A percentile compares a stretch with the other conserved stretches of the same genome.
Conservation (phyloP, 495 filamentous ascomycete genomes). For the Thermothielavioides terrestris region DNA sequence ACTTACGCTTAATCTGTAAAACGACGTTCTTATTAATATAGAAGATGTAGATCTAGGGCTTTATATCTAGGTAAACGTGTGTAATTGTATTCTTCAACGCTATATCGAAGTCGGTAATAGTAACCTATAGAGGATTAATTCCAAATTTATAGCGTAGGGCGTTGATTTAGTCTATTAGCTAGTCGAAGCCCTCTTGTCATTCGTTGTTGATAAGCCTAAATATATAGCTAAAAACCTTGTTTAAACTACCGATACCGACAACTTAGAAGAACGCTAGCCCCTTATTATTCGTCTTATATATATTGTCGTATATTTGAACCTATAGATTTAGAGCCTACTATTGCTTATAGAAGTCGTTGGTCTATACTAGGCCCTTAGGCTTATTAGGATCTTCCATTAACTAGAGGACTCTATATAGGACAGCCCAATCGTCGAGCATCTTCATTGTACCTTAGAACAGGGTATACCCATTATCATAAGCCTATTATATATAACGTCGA, state of each 20-base stretch:
- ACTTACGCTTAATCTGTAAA: background rate
- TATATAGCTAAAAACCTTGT: background rate
- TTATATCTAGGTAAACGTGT: background rate
- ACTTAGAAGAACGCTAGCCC: background rate
- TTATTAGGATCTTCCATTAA: background rate
- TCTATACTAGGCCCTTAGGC: background rate
- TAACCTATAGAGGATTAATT: no score
- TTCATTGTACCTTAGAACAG: background rate
- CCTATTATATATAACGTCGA: background rate
- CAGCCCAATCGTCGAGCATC: background rate
- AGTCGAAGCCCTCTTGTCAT: background rate
- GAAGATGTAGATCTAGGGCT: background rate
- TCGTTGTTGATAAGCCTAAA: slow-evolving; percentile 1
- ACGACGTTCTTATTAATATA: background rate
- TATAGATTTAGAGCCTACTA: background rate
- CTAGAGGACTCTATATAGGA: background rate
- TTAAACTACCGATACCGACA: background rate
- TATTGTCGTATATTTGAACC: background rate
- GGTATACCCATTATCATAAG: background rate
- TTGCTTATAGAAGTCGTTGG: background rate
- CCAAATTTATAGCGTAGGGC: no score
- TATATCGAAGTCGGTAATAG: background rate
- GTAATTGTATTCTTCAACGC: background rate
- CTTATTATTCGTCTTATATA: slow-evolving; percentile 2
- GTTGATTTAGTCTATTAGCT: background rate